Base-by-base conservation (phyloP, 441 rosid genomes). In the Manihot esculenta region DNA sequence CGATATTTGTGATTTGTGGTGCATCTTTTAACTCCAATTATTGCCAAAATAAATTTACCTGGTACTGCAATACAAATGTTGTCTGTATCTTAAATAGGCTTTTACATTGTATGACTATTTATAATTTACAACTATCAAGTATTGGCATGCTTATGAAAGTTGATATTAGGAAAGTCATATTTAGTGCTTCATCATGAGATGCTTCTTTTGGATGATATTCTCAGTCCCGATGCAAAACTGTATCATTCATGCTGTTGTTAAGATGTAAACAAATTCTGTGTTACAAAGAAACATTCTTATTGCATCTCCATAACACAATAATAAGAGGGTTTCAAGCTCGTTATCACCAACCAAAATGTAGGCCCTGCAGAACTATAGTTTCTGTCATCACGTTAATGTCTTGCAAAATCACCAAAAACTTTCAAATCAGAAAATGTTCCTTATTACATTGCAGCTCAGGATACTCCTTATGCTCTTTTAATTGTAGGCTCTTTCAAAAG, bases 401-500 rank as follows among this genome's bases (percentile, higher is more conserved):
- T 35, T 35, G 41, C 3, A 35, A 5, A 35, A 2, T 6, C 41
- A 35, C 5, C 7, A 35, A 35, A 35, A 35, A 35, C 3, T 2
- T 35, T 35, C 5, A 4, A 35, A 35, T 2, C 5, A 27, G 11
- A 58, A 23, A 26, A 48, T 58, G 51, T 18, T 62, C 55, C 10
- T 60, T 3, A 13, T 41, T 20, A 18, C 50, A 33, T 33, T 58
- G 45, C 49, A 21, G 64, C 69, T 62, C 54, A 55, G 53, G 2
- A 26, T 68, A 47, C 20, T 56, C 33, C 59, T n/a, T n/a, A n/a
- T 71, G 51, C 17, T 26, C 27, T 51, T 74, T 12, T 64, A 41
- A 74, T 55, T 79, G 76, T 72, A 94, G 97, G 89, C 97, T 44
- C 88, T 93, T 66, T 86, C 96, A 12, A 93, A 91, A 80, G 94